Base-by-base conservation (phyloP, 1,139 yeast species). In the Candida glucosophila region DNA sequence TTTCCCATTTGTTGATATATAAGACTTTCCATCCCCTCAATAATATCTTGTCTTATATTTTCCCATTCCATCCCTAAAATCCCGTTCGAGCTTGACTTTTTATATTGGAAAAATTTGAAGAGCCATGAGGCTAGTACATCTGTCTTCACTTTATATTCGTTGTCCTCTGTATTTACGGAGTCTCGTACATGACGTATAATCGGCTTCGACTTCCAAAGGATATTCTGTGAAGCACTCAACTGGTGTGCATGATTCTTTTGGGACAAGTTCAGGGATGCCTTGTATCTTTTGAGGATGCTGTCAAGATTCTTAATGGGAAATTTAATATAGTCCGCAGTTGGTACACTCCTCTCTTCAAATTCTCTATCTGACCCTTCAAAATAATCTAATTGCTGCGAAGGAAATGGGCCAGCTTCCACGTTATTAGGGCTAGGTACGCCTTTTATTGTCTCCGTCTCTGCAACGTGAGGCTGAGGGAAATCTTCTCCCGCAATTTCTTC, bases 61-160 rank as follows among this genome's bases (percentile, higher is more conserved):
- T 64, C 69, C 69, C 68, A 64, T 40, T 61, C 69, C 39, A 64
- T 55, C 2, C 59, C 67, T 15, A 61, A 32, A 12, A 62, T 39
- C 15, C 62, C 62, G 39, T 57, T 58, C 3, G 55, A 53, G n/a
- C 51, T 44, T 3, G 57, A 43, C 33, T 58, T 60, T 29, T 58
- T 62, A 33, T 59, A 59, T 29, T 51, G 59, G 42, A 64, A 63
- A 37, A 52, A 60, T 21, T 52, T 49, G 33, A 43, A 40, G 14
- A 62, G 40, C 64, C 66, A 56, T 15, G 45, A 47, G 3, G 49
- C 50, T 25, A 58, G 42, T 12, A 45, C 39, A 16, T 47, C 44
- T 2, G 51, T 41, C 26, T 52, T 53, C 25, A 42, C 43, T 26
- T 44, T 41, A 31, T 53, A 52, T 6, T 57, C 52, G 2, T 54